A percentile compares a stretch with the other conserved stretches of the same genome.
phyloP scores from a whole-genome alignment of 805 yeast genomes.

The Ogataea paradorogensis region DNA sequence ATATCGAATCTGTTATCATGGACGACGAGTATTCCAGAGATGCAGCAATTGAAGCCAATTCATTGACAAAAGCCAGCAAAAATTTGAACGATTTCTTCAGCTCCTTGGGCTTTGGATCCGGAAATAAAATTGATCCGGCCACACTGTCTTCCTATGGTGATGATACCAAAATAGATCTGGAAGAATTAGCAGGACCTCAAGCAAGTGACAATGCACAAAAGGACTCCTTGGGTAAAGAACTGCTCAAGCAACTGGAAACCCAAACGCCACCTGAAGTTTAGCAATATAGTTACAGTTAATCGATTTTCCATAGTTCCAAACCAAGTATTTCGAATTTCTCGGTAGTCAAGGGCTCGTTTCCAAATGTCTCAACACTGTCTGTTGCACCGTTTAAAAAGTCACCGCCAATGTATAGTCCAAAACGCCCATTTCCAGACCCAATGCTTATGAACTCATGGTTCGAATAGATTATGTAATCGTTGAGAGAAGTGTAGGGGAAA shows the following conservation, averaged over 20 bases:
- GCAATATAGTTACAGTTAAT: conserved; percentile 3
- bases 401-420: conserved; percentile 86
- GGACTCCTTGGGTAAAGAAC: conserved; percentile 11
- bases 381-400: conserved; percentile 74
- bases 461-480: conserved; percentile 82
- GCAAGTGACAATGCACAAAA: conserved; percentile 1
- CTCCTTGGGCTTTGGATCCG: conserved; percentile 18
- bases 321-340: conserved; percentile 73
- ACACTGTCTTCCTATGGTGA: conserved; percentile 20
- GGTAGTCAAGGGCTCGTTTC: conserved; percentile 67
- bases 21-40: conserved; percentile 8
- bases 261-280: conserved; percentile 3
- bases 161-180: conserved; percentile 18
- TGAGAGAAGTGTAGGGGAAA: conserved; percentile 82
- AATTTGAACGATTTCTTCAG: conserved; percentile 18
- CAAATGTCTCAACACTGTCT: conserved; percentile 78
- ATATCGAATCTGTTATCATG: conserved; percentile 8
- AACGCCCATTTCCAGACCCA: conserved; percentile 92
- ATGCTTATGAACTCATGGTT: conserved; percentile 73
- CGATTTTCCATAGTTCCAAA: conserved; percentile 80
- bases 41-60: conserved; percentile 3
- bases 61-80: conserved; percentile 6
- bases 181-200: conserved; percentile 4
- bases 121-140: conserved; percentile 12
- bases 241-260: conserved; percentile 10